Percentiles rank a stretch among this genome's conserved stretches.
Conservation (phyloP, 441 rosid species). For the Pelargonium australe region DNA sequence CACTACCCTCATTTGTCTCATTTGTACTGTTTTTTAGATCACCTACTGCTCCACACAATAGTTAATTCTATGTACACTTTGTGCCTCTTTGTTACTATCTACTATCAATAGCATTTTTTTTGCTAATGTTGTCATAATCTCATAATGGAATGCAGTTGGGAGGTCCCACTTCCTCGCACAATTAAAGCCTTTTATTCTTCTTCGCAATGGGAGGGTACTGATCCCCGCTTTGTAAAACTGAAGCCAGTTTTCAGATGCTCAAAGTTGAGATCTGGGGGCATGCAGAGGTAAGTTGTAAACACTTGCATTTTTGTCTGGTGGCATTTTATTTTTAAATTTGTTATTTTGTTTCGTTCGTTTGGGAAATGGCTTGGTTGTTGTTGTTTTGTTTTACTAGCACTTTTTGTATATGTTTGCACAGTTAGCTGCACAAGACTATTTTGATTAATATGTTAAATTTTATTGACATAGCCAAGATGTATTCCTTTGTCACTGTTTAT, state of each 20-base stretch:
- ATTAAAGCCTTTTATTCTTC: conserved; percentile 50
- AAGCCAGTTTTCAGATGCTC: conserved; percentile 84
- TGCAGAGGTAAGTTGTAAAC: conserved; percentile 46
- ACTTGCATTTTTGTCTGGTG: background rate
- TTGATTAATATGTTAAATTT: no score
- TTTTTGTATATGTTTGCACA: no score
- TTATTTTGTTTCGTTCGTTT: no score
- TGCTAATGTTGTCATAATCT: conserved; percentile 21
- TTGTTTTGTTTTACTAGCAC: no score
- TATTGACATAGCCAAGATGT: no score
- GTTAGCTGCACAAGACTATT: no score
- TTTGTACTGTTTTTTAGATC: no score
- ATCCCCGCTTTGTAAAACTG: conserved; percentile 84
- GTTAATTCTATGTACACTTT: conserved; percentile 1
- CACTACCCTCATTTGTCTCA: no score
- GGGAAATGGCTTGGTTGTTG: no score
- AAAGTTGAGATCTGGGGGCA: conserved; percentile 51
- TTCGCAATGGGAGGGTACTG: conserved; percentile 48
- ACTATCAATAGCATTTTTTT: conserved; percentile 5
- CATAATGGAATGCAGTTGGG: conserved; percentile 68
- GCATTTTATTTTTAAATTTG: background rate
- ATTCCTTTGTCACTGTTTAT: no score
- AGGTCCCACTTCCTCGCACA: conserved; percentile 69
- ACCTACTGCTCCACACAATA: no score
- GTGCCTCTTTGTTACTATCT: conserved; percentile 11